A percentile compares a stretch with the other conserved stretches of the same genome.
These are phyloP conservation scores for Hebeloma cylindrosporum DNA, from an alignment of 768 basidiomycete species.

Conservation along the genomic window DNA sequence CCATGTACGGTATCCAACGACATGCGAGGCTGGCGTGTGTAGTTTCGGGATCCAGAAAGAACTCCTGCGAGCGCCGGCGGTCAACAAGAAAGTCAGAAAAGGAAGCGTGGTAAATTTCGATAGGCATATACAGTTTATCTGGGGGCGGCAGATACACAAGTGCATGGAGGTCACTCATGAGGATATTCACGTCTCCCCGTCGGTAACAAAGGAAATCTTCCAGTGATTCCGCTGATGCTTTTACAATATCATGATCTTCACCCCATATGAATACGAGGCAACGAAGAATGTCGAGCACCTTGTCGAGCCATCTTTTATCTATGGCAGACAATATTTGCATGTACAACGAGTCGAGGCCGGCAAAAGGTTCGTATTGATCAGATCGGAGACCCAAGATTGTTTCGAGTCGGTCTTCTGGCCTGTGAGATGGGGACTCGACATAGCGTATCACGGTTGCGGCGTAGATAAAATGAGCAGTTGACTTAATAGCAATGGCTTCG, in stretches of 20 bases:
- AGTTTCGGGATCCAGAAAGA: too few species aligned
- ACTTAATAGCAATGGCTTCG: background rate
- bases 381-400: background rate
- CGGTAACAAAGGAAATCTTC: background rate
- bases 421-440: background rate
- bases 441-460: background rate
- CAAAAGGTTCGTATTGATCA: background rate
- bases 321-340: background rate
- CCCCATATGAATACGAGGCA: background rate
- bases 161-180: background rate
- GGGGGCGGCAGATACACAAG: background rate
- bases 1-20: too few species aligned
- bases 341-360: background rate
- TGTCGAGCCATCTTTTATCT: background rate
- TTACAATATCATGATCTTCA: background rate
- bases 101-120: background rate
- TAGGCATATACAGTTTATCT: background rate
- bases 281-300: background rate
- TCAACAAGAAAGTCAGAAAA: background rate
- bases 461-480: background rate
- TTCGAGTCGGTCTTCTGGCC: background rate
- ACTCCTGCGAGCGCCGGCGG: too few species aligned
- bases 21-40: too few species aligned
- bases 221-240: background rate
- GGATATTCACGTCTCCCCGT: background rate